phyloP scores from a whole-genome alignment of 106 monocot species.

The Dendrobium huoshanense region DNA sequence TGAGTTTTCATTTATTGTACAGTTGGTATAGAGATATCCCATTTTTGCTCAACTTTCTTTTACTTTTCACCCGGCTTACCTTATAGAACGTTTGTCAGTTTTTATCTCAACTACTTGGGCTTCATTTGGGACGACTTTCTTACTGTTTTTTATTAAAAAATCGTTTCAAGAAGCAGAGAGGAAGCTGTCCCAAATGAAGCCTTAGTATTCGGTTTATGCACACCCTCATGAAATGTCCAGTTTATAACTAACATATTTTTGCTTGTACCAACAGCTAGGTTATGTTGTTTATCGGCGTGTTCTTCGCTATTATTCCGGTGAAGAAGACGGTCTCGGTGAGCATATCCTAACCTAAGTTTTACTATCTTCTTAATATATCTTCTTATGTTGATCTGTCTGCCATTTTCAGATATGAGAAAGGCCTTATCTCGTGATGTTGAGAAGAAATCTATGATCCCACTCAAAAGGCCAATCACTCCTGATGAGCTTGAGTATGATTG shows the following conservation, averaged over 20 bases:
- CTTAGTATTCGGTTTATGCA: neutral
- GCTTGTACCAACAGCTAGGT: slow-evolving; percentile 49
- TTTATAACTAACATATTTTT: neutral
- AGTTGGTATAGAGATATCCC: no score
- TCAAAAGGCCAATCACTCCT: slow-evolving; percentile 72
- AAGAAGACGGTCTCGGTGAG: slow-evolving; percentile 96
- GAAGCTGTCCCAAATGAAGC: no score
- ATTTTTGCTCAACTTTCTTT: no score
- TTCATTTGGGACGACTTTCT: no score
- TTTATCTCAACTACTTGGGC: neutral
- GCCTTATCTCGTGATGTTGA: slow-evolving; percentile 82
- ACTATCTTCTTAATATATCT: neutral
- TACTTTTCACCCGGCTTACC: no score
- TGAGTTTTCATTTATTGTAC: neutral
- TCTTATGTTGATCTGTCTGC: neutral
- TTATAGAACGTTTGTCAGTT: neutral
- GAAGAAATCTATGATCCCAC: slow-evolving; percentile 83
- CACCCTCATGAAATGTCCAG: neutral
- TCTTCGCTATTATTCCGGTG: slow-evolving; percentile 97
- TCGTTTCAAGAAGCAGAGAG: no score
- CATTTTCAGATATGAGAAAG: slow-evolving; percentile 87
- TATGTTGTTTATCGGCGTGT: slow-evolving; percentile 92
- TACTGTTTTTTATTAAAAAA: no score
- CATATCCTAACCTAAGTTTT: neutral
- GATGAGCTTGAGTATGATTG: slow-evolving; percentile 97